Evolutionary conservation across 1,139 yeast species (phyloP).

Genomic region (Pneumocystis murina): DNA sequence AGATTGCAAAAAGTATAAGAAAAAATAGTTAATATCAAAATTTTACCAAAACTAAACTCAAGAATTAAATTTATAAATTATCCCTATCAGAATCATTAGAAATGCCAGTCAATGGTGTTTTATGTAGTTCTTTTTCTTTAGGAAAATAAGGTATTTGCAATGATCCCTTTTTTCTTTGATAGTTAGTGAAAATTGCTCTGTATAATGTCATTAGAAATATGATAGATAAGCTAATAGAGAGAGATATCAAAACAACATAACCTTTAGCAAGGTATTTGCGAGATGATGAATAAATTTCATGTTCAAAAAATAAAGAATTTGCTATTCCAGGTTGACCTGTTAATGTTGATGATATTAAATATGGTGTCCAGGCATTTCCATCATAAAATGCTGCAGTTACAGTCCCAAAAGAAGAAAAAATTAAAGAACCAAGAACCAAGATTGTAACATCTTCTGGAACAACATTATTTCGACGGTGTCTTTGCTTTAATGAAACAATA

Average conservation of each 20-base stretch:
- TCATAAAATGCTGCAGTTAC: slow-evolving; percentile 57
- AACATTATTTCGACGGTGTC: slow-evolving; percentile 24
- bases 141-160: neutral
- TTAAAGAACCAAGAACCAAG: slow-evolving; percentile 48
- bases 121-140: neutral
- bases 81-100: neutral
- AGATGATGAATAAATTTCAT: slow-evolving; percentile 16
- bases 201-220: slow-evolving; percentile 31
- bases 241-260: slow-evolving; percentile 70
- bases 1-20: neutral
- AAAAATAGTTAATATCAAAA: neutral
- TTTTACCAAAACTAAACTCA: neutral
- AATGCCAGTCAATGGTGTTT: neutral
- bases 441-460: slow-evolving; percentile 36
- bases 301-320: neutral
- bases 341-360: slow-evolving; percentile 29
- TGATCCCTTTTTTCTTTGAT: neutral
- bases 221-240: slow-evolving; percentile 79
- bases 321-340: slow-evolving; percentile 18
- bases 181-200: neutral
- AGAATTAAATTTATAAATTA: neutral
- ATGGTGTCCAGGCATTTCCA: slow-evolving; percentile 62
- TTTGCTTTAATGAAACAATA: slow-evolving; percentile 21
- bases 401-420: slow-evolving; percentile 38
- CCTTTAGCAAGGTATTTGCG: slow-evolving; percentile 34